Evolutionary conservation across 1,139 yeast genomes (phyloP), one percentile per base, ranked within the genome.

Genomic region (Waltiozyma sp.): DNA sequence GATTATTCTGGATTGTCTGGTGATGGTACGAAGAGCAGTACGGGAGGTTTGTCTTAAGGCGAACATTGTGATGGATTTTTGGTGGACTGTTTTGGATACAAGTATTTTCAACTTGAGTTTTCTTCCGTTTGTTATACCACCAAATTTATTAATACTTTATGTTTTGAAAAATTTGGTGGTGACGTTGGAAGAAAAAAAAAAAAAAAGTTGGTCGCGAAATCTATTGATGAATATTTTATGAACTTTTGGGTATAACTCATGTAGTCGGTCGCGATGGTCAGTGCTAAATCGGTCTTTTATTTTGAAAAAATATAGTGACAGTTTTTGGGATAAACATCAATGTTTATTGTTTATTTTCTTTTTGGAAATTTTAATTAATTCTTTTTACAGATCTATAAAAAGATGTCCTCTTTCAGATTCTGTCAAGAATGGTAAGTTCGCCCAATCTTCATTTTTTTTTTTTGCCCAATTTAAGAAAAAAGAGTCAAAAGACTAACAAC

Each of bases 361-460:
- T n/a, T n/a, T n/a, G n/a, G n/a, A n/a, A n/a, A n/a, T n/a, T 31
- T n/a, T 31, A 6, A 4, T 15, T n/a, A 10, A 4, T 6, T 31
- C n/a, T 31, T 14, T 10, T 15, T n/a, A 31, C 34, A 31, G 34
- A 31, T 31, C 34, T 18, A 14, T 7, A 10, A n/a, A 15, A 56
- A 34, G 45, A 86, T 84, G 95, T 86, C 93, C 46, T 85, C 95
- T 39, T 88, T 88, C 65, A 75, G 94, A 61, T 88, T 88, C 68
- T 88, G 96, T 63, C 82, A 91, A 52, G 94, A 86, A 60, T 88
- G 93, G 73, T 70, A 49, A 39, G 69, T 58, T 14, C 13, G 9
- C 15, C 23, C 37, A n/a, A n/a, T n/a, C n/a, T n/a, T n/a, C n/a
- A n/a, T n/a, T n/a, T n/a, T n/a, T n/a, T n/a, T n/a, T n/a, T n/a